These are phyloP conservation scores for Phoma sp. DNA, from an alignment of 2,329 filamentous ascomycete species.

Conservation along the genomic window DNA sequence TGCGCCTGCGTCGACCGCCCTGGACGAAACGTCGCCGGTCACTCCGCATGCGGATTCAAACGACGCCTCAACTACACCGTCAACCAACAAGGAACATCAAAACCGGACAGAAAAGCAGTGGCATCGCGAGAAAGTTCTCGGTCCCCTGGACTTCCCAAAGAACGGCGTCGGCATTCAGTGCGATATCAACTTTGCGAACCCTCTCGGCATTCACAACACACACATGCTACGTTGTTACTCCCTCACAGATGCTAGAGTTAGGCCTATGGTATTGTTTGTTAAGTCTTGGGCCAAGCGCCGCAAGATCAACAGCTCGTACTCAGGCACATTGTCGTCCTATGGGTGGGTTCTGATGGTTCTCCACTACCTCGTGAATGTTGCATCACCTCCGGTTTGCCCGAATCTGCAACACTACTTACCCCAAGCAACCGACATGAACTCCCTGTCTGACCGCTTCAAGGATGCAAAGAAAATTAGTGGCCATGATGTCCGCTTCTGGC, in stretches of 20 bases:
- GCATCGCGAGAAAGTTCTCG: constrained; percentile 55
- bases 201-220: constrained; percentile 84
- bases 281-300: constrained; percentile 90
- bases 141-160: constrained; percentile 77
- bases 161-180: constrained; percentile 81
- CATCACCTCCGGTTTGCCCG: constrained; percentile 78
- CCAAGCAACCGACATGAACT: constrained; percentile 19
- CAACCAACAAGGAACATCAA: constrained; percentile 26
- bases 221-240: constrained; percentile 83
- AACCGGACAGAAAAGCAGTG: constrained; percentile 44
- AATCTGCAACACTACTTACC: constrained; percentile 72
- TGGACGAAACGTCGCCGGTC: constrained; percentile 39
- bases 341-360: constrained; percentile 92
- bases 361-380: constrained; percentile 87
- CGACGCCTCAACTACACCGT: background rate
- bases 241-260: constrained; percentile 76
- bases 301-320: constrained; percentile 85
- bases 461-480: constrained; percentile 63
- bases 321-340: constrained; percentile 85
- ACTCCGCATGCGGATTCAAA: constrained; percentile 1
- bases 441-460: constrained; percentile 48
- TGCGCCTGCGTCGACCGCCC: constrained; percentile 2
- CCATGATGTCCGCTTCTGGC: constrained; percentile 77
- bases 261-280: constrained; percentile 80
- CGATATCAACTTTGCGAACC: constrained; percentile 90